A percentile compares a stretch with the other conserved stretches of the same genome.
These are phyloP conservation scores for Neurospora discreta DNA, from an alignment of 495 filamentous ascomycete species.

Conservation along the genomic window DNA sequence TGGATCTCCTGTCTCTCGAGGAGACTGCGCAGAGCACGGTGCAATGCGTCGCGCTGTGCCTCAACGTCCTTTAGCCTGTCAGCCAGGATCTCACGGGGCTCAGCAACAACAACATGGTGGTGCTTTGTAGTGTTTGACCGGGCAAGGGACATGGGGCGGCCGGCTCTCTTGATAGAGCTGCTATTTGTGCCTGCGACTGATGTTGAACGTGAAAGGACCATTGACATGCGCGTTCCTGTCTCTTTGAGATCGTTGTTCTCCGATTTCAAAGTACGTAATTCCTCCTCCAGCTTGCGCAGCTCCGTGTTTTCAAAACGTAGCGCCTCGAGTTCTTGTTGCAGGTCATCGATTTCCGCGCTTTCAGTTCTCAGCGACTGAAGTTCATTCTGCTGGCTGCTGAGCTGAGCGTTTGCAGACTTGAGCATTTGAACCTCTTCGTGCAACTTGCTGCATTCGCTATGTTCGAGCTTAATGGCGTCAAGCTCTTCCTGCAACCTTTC, in stretches of 20 bases:
- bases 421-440: constrained; percentile 64
- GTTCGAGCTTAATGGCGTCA: neutral
- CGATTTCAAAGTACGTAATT: constrained; percentile 52
- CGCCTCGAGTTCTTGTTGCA: constrained; percentile 63
- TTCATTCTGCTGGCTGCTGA: neutral
- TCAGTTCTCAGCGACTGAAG: constrained; percentile 42
- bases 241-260: constrained; percentile 43
- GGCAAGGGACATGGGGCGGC: constrained; percentile 28
- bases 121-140: constrained; percentile 54
- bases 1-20: constrained; percentile 80
- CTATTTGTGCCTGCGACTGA: constrained; percentile 24
- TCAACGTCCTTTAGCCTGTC: constrained; percentile 89
- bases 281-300: constrained; percentile 52
- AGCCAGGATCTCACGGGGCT: constrained; percentile 57
- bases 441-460: constrained; percentile 38
- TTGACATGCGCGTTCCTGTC: constrained; percentile 15
- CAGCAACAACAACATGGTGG: constrained; percentile 25
- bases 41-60: constrained; percentile 83
- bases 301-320: constrained; percentile 50
- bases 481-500: neutral
- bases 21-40: constrained; percentile 72
- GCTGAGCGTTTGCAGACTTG: constrained; percentile 44
- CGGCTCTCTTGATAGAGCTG: constrained; percentile 11
- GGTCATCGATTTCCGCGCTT: constrained; percentile 47
- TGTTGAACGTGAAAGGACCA: constrained; percentile 31